Evolutionary conservation across 495 filamentous ascomycete genomes (phyloP).

Genomic region (Paragyromitra xinjiangensis): DNA sequence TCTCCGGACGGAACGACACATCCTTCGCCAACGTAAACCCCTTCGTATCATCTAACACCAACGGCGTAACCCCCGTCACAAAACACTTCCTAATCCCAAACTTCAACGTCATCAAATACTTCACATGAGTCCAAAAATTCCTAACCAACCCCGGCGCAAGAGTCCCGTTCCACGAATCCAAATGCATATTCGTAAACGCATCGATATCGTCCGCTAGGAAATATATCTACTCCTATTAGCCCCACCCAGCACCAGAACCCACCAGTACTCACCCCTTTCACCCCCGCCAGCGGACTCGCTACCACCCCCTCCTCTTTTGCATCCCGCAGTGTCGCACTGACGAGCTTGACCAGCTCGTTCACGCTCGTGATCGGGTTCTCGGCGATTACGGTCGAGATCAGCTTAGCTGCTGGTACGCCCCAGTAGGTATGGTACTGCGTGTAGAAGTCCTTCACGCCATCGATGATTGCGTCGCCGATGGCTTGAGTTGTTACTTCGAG

Average conservation of each 20-base stretch:
- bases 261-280: conserved; percentile 15
- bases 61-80: conserved; percentile 18
- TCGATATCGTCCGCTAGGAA: conserved; percentile 21
- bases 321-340: background rate
- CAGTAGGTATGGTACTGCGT: background rate
- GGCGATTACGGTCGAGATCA: background rate
- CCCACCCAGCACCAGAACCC: background rate
- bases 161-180: conserved; percentile 11
- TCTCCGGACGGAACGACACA: background rate
- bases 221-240: background rate
- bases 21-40: conserved; percentile 9
- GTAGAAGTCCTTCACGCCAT: conserved; percentile 7
- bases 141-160: background rate
- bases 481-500: background rate
- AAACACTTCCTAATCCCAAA: conserved; percentile 26
- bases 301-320: background rate
- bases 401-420: background rate
- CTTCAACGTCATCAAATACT: background rate
- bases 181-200: conserved; percentile 11
- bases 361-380: background rate
- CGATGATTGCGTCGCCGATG: background rate
- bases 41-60: conserved; percentile 2
- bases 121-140: conserved; percentile 16
- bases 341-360: background rate
- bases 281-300: conserved; percentile 2